Base-by-base conservation (phyloP, 768 basidiomycete genomes). In the Tulasnella sp. region DNA sequence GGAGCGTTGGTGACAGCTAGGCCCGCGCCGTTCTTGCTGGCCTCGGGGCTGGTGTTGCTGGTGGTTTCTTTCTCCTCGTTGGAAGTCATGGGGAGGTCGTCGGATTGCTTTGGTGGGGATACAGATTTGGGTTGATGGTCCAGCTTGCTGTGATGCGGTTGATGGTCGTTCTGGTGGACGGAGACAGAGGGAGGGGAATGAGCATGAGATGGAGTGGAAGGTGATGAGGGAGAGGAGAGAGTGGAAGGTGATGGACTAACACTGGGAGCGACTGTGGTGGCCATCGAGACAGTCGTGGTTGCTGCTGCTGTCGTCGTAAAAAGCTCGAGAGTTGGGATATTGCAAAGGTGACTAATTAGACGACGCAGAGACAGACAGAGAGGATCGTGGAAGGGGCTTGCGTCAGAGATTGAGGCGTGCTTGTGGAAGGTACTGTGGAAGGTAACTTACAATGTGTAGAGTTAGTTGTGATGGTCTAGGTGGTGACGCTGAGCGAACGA, bases 291-390 rank as follows among this genome's bases (percentile, higher is more conserved):
- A 69, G 64, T 69, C 31, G 64, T 31, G 28, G 64, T 28, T 28
- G 34, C 1, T 24, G 34, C 1, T 24, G 34, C 34, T 28, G 64
- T 69, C 64, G 64, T 69, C 64, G 64, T 20, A 37, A 69, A 69
- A 69, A 34, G 64, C 37, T 69, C 14, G 34, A 37, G 64, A 6
- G 7, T 69, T 34, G 64, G 64, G 64, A 37, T 69, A 69, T 69
- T 69, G 64, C 64, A 69, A 69, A 69, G 34, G 64, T 69, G 64
- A 69, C 64, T 69, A 69, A 69, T 69, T 69, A 69, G 64, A 69
- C 64, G 14, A 31, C 31, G 28, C 64, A 37, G 64, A 37, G 12
- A 31, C 11, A 7, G 18, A 12, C 22, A 9, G n/a, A 9, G 31
- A 37, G 58, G 64, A 37, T 7, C 2, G 64, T 69, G 9, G 9